Evolutionary conservation across 164 flowering plant genomes (phyloP).

Genomic region (Umbilicus rupestris): DNA sequence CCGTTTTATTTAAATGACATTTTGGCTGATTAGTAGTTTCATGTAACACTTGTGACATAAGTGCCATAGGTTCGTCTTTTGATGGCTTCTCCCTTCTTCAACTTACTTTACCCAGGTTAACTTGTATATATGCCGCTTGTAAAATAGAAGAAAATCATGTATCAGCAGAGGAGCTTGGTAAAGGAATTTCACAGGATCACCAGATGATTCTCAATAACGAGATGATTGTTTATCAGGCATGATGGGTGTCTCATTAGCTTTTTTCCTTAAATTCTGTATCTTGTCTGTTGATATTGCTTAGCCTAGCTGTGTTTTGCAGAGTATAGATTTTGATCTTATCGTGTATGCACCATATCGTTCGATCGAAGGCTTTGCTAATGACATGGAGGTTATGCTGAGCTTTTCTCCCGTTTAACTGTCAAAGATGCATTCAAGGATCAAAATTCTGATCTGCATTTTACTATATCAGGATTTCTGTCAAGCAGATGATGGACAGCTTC

Average conservation of each 20-base stretch:
- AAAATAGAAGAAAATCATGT: constrained; percentile 99
- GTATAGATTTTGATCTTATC: constrained; percentile 92
- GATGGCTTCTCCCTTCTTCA: neutral
- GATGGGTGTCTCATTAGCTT: constrained; percentile 15
- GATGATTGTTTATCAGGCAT: constrained; percentile 95
- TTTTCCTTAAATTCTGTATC: constrained; percentile 2
- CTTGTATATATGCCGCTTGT: constrained; percentile 93
- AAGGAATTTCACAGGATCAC: constrained; percentile 94
- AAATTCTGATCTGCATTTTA: neutral
- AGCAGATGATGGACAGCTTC: constrained; percentile 29
- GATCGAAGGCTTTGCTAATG: constrained; percentile 74
- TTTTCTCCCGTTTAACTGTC: neutral
- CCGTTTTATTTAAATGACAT: neutral
- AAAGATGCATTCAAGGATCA: neutral
- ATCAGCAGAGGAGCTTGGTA: constrained; percentile 99
- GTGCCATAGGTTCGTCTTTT: neutral
- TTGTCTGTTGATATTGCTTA: neutral
- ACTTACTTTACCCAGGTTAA: constrained; percentile 47
- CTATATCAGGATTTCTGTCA: constrained; percentile 40
- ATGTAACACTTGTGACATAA: neutral
- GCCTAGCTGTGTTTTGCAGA: constrained; percentile 35
- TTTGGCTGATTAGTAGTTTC: neutral
- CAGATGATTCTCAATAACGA: constrained; percentile 94
- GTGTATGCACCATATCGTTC: constrained; percentile 95
- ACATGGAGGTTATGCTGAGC: constrained; percentile 56